Base-by-base conservation (phyloP, 306 rosid genomes). In the Benincasa hispida region DNA sequence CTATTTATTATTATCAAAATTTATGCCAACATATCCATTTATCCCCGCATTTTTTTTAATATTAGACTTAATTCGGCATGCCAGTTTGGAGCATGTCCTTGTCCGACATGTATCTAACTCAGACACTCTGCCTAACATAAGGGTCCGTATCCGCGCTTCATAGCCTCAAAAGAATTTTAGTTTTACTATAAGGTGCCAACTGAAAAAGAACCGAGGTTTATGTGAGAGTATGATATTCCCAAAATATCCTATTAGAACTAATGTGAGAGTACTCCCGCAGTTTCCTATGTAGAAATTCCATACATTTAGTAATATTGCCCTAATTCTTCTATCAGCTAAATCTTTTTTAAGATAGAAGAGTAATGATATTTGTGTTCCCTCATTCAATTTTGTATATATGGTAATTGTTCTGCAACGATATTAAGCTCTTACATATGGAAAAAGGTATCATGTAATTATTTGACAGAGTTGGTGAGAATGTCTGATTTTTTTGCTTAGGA, bases 401-500 rank as follows among this genome's bases (percentile, higher is more conserved):
- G 27, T 39, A 21, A 39, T 66, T 37, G 48, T 25, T 66, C 51
- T 66, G 30, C 32, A 37, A 21, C 53, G 6, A 19, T 66, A 21
- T 37, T 37, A 66, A 66, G 73, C 19, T 37, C 18, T 39, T 63
- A 5, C 11, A 14, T 18, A 51, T 66, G 30, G 10, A n/a, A 66
- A n/a, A 39, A n/a, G 25, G 30, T n/a, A 37, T n/a, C 30, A 21
- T n/a, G 30, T n/a, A 35, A 63, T 34, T 37, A 35, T 37, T 61
- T 14, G 68, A 30, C 68, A 61, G 30, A 30, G 68, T 39, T 45
- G 27, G 51, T 10, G 34, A 67, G 11, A 17, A 18, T 41, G 34
- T 21, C 19, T 11, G 73, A 18, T 67, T 67, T 67, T 45, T n/a
- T 80, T 63, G 56, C 77, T 41, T 69, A 15, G 65, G 58, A 74